Conservation (phyloP, 148 eudicot species). For the Vaccinium myrtillus region DNA sequence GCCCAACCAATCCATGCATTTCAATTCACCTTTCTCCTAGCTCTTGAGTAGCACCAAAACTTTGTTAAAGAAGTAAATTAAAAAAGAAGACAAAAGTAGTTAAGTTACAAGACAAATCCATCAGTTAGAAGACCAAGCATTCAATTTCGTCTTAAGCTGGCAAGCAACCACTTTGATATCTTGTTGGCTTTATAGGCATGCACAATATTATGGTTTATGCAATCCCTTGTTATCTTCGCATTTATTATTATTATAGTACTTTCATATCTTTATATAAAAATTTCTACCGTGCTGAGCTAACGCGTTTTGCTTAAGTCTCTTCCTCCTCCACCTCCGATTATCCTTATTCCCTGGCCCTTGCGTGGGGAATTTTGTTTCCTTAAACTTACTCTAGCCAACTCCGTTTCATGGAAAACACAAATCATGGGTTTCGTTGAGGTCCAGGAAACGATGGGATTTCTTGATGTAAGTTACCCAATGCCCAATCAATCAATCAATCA, state of each 20-base stretch:
- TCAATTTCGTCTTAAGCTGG: too few species aligned
- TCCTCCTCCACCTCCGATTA: not conserved
- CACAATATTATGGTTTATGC: not conserved
- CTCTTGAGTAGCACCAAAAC: not conserved
- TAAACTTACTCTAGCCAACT: not conserved
- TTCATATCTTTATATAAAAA: too few species aligned
- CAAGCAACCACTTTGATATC: too few species aligned
- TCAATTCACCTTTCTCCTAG: not conserved
- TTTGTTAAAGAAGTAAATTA: not conserved
- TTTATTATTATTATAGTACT: not conserved
- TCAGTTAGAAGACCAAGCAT: not conserved
- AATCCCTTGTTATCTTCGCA: not conserved
- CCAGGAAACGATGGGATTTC: not conserved
- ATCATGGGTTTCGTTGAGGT: not conserved
- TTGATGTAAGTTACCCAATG: not conserved
- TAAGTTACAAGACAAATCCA: not conserved
- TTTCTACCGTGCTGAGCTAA: not conserved
- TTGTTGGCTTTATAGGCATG: too few species aligned
- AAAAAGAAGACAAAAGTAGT: not conserved
- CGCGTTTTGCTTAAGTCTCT: not conserved
- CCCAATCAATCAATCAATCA: not conserved
- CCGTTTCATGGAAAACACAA: not conserved
- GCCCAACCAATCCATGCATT: too few species aligned
- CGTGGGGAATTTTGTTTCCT: not conserved
- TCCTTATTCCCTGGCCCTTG: not conserved